Evolutionary conservation across 225 moss, liverwort and hornwort species (phyloP), one percentile per base, ranked within the genome.

Genomic region (Asterella californica): DNA sequence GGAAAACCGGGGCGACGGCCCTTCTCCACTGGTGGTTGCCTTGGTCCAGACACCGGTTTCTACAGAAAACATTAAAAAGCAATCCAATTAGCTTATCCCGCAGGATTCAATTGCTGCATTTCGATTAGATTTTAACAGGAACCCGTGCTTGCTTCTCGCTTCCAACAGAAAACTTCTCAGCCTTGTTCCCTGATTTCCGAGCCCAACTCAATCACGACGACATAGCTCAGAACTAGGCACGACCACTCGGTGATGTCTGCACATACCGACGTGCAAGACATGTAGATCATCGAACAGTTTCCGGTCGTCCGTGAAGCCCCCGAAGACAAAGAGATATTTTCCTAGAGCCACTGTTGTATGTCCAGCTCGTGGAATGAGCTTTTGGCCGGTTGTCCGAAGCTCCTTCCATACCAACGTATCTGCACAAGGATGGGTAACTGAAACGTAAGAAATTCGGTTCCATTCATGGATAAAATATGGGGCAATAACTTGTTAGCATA

Each of bases 231-330:
- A 52, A 14, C 52, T 33, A 14, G 29, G 65, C 32, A 30, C 34
- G 37, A 17, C 38, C 1, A 18, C 18, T 25, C 2, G 42, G 2
- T 11, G 27, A 49, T 14, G 72, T 34, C 1, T 12, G 55, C 81
- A 90, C 94, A 46, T 86, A 96, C 96, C 96, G 81, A 99, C 90
- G 82, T 95, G 92, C 50, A 99, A 92, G 55, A 99, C 93, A 89
- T 99, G 99, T 68, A 99, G 88, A 75, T 99, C 99, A 84, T 95
- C 95, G 86, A 95, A 99, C 50, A 99, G 91, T 85, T 95, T 99
- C 36, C 95, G 90, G 73, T 95, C 99, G 74, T 95, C 99, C 38
- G 95, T 92, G 78, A 95, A 99, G 54, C 99, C 99, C 69, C 95
- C 99, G 70, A 99, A 99, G 57, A 99, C 99, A 79, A 99, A 99